phyloP scores from a whole-genome alignment of 2,329 filamentous ascomycete species.

The Sporothrix schenckii region DNA sequence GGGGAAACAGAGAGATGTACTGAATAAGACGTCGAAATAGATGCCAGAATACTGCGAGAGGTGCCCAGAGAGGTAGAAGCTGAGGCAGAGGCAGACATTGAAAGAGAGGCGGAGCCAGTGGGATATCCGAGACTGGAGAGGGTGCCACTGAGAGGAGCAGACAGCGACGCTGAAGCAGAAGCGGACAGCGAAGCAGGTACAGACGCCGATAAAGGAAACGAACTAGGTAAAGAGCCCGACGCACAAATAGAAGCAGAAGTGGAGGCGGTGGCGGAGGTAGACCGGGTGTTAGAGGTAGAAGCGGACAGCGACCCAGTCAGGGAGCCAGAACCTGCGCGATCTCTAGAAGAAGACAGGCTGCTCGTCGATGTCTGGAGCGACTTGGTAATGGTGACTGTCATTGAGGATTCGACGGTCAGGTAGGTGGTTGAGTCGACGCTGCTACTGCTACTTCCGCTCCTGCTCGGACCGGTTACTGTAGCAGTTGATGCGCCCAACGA shows the following conservation, averaged over 20 bases:
- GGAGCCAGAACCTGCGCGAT: neutral
- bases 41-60: neutral
- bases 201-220: neutral
- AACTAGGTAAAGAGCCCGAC: neutral
- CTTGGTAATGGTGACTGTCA: slow-evolving; percentile 14
- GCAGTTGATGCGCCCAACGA: neutral
- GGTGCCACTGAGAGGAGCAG: neutral
- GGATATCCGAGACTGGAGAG: neutral
- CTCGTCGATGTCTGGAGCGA: neutral
- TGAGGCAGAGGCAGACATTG: neutral
- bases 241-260: neutral
- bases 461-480: neutral
- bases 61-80: neutral
- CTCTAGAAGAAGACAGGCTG: neutral
- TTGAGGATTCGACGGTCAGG: slow-evolving; percentile 29
- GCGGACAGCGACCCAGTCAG: neutral
- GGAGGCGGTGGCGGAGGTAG: neutral
- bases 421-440: slow-evolving; percentile 5
- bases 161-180: neutral
- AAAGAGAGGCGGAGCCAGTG: neutral
- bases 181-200: neutral
- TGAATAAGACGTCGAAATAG: neutral
- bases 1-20: neutral
- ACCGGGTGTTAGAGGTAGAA: neutral
- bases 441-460: neutral